Conservation (phyloP, 1,139 yeast genomes). For the Arxiozyma slooffiae region DNA sequence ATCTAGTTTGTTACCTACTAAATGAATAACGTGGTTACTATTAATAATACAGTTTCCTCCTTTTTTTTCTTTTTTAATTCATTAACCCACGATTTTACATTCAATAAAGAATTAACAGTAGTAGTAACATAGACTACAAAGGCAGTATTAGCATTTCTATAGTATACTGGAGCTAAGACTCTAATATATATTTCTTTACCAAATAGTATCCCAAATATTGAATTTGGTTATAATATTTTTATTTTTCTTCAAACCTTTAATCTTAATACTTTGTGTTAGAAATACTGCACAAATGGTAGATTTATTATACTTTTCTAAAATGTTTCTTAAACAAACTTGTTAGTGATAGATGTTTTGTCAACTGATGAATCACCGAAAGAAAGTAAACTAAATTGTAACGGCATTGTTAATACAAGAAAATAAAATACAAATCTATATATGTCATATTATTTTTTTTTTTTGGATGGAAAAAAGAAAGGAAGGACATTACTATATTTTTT, state of each 20-base stretch:
- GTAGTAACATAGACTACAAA: slow-evolving; percentile 70
- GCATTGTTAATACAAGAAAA: too few species aligned
- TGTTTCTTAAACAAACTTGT: slow-evolving; percentile 87
- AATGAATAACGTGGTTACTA: slow-evolving; percentile 68
- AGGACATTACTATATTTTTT: too few species aligned
- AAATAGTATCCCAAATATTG: slow-evolving; percentile 84
- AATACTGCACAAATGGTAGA: slow-evolving; percentile 98
- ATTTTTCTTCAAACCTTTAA: slow-evolving; percentile 24
- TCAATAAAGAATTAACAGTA: slow-evolving; percentile 56
- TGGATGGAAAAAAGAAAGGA: too few species aligned
- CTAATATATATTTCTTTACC: slow-evolving; percentile 82
- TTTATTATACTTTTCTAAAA: slow-evolving; percentile 89
- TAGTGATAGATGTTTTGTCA: slow-evolving; percentile 84
- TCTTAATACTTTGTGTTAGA: slow-evolving; percentile 74
- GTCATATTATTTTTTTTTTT: too few species aligned
- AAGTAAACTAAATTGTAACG: slow-evolving; percentile 68
- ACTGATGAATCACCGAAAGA: slow-evolving; percentile 93
- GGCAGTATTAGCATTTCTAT: slow-evolving; percentile 77
- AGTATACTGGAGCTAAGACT: slow-evolving; percentile 77
- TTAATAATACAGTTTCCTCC: slow-evolving; percentile 46
- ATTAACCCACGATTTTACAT: slow-evolving; percentile 94
- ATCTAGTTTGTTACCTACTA: slow-evolving; percentile 79
- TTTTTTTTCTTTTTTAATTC: slow-evolving; percentile 88
- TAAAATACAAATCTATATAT: too few species aligned
- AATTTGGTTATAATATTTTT: slow-evolving; percentile 51